These are phyloP conservation scores for Leccinum huronense DNA, from an alignment of 1,284 basidiomycete species.

Conservation along the genomic window DNA sequence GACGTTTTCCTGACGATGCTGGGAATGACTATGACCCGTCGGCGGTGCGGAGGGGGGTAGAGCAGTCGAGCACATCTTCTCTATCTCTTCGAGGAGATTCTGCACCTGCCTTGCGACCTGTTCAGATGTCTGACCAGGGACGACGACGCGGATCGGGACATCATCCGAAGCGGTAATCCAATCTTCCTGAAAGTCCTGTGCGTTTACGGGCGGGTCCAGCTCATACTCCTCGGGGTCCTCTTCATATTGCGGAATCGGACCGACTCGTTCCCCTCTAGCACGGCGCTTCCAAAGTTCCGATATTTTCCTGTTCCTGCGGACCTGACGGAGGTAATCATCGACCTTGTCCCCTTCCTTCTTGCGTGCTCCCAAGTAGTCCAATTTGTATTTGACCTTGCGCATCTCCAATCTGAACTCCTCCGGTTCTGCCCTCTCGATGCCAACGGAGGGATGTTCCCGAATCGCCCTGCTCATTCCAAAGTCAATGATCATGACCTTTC, in stretches of 20 bases:
- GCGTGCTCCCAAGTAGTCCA: constrained; percentile 39
- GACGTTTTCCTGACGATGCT: constrained; percentile 5
- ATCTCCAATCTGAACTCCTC: constrained; percentile 52
- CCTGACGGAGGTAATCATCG: constrained; percentile 31
- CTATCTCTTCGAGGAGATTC: constrained; percentile 24
- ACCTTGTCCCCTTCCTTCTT: constrained; percentile 33
- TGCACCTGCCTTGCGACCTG: constrained; percentile 28
- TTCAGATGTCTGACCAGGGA: constrained; percentile 37
- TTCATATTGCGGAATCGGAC: constrained; percentile 36
- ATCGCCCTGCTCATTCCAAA: constrained; percentile 49
- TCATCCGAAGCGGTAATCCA: constrained; percentile 37
- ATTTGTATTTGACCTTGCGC: constrained; percentile 53
- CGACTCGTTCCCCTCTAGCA: constrained; percentile 34
- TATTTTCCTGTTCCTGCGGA: constrained; percentile 29
- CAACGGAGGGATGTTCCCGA: constrained; percentile 38
- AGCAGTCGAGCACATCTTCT: constrained; percentile 16
- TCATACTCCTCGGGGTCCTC: constrained; percentile 35
- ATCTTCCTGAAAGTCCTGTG: constrained; percentile 33
- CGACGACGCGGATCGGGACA: constrained; percentile 37
- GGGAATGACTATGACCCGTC: constrained; percentile 1
- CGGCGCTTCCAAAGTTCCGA: constrained; percentile 35
- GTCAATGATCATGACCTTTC: constrained; percentile 54
- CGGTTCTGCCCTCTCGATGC: constrained; percentile 38
- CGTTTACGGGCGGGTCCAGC: constrained; percentile 32
- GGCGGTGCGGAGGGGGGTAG: neutral